phyloP scores from a whole-genome alignment of 495 filamentous ascomycete species.

The Neurospora tetraspora region DNA sequence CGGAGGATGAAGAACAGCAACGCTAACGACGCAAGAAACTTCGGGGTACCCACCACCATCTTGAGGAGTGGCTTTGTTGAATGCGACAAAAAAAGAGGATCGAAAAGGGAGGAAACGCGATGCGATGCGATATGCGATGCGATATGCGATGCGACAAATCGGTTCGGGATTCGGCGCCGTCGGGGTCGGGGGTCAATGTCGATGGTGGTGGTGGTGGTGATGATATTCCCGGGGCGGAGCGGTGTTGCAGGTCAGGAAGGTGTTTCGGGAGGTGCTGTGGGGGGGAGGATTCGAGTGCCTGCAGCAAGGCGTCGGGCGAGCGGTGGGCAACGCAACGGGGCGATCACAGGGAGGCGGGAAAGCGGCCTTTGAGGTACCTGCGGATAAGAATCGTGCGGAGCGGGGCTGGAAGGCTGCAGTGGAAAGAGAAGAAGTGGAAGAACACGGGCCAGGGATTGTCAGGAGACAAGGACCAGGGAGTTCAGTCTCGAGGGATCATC shows the following conservation, averaged over 20 bases:
- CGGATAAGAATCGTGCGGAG: not conserved
- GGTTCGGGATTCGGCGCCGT: not conserved
- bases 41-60: slow-evolving; percentile 35
- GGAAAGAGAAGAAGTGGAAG: not conserved
- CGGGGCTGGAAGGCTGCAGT: not conserved
- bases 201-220: not conserved
- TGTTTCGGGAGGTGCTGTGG: not conserved
- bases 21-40: slow-evolving; percentile 1
- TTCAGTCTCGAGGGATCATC: not conserved
- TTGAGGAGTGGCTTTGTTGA: slow-evolving; percentile 9
- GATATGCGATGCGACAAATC: slow-evolving; percentile 3
- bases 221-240: not conserved
- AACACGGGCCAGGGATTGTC: not conserved
- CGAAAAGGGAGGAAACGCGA: not conserved
- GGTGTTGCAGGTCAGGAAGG: not conserved
- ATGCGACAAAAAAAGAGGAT: not conserved
- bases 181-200: not conserved
- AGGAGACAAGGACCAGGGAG: not conserved
- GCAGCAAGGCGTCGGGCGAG: not conserved
- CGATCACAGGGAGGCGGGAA: not conserved
- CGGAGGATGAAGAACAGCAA: not conserved
- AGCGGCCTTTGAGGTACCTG: not conserved
- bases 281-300: not conserved
- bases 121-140: not conserved
- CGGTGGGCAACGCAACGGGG: not conserved